These are phyloP conservation scores for Fusarium veterinarium DNA, from an alignment of 2,329 filamentous ascomycete species.

Conservation along the genomic window DNA sequence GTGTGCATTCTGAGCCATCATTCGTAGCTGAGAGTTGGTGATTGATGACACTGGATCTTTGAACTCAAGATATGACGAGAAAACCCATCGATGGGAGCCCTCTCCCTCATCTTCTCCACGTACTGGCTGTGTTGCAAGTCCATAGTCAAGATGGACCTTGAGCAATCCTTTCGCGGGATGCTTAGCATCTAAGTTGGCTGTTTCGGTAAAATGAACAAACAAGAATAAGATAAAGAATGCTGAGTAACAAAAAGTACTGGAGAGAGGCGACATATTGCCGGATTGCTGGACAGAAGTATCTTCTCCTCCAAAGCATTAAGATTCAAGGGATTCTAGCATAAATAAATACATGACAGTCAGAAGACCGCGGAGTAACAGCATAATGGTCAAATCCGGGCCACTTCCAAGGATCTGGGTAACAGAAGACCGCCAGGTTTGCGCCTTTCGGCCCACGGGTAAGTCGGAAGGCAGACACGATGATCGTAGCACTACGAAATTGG, in stretches of 20 bases:
- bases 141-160: not conserved
- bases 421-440: not conserved
- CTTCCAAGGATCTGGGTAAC: not conserved
- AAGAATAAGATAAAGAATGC: not conserved
- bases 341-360: not conserved
- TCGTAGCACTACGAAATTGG: accelerated
- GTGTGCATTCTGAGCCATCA: not conserved
- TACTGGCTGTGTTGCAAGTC: not conserved
- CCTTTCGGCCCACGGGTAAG: accelerated
- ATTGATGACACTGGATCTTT: not conserved
- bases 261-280: not conserved
- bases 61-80: not conserved
- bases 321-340: not conserved
- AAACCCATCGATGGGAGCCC: not conserved
- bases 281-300: not conserved
- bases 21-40: not conserved
- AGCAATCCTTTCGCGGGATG: not conserved
- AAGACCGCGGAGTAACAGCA: not conserved
- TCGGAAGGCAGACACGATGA: not conserved
- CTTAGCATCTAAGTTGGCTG: not conserved
- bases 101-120: not conserved
- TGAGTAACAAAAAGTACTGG: not conserved
- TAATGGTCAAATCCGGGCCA: not conserved
- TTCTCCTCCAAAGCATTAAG: not conserved
- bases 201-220: not conserved